Percentiles rank a stretch among this genome's conserved stretches.
Evolutionary conservation across 805 yeast genomes (phyloP).

Genomic region (Lipomyces yamanashiensis): DNA sequence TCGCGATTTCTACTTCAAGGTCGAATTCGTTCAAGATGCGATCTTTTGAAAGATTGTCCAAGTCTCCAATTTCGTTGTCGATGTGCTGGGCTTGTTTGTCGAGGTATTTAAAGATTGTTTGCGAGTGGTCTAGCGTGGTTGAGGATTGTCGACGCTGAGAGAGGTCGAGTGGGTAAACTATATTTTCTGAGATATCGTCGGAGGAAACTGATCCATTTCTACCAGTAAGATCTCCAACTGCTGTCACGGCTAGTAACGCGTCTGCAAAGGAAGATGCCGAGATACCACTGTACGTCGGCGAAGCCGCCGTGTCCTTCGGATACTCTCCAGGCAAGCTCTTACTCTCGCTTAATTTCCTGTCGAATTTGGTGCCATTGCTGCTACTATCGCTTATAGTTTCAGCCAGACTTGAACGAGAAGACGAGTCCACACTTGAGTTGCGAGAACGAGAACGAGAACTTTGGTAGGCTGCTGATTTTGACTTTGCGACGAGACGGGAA

Average conservation of each 20-base stretch:
- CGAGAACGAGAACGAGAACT: background rate
- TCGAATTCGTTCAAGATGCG: conserved; percentile 17
- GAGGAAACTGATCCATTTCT: background rate
- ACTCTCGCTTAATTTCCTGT: too few species aligned
- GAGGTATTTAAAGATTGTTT: background rate
- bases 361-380: too few species aligned
- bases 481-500: background rate
- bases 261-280: too few species aligned
- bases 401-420: too few species aligned
- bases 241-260: background rate
- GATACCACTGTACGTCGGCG: too few species aligned
- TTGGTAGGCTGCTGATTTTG: background rate
- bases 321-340: too few species aligned
- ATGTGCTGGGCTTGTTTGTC: background rate
- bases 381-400: too few species aligned
- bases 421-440: background rate
- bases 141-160: background rate
- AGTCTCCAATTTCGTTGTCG: background rate
- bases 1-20: conserved; percentile 22
- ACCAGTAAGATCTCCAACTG: background rate
- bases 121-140: background rate
- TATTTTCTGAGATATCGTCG: background rate
- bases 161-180: background rate
- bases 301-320: too few species aligned
- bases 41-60: background rate